A percentile compares a stretch with the other conserved stretches of the same genome.
Evolutionary conservation across 1,139 yeast species (phyloP).

Genomic region (Diutina scorzettiae): DNA sequence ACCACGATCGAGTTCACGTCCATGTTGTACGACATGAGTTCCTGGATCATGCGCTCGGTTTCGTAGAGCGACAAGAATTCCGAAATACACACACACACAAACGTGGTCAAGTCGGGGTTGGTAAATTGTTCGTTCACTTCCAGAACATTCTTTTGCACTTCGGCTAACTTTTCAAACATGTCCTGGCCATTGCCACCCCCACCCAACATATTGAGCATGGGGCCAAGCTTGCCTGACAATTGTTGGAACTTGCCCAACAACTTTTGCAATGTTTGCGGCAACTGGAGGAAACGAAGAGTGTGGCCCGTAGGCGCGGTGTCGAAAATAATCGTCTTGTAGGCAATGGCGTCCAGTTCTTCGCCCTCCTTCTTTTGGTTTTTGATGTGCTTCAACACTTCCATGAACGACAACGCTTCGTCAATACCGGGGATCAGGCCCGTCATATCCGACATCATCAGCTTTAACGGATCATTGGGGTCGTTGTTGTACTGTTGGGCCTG

Average conservation of each 20-base stretch:
- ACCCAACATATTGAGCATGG: constrained; percentile 70
- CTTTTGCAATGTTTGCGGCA: constrained; percentile 85
- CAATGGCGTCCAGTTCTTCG: constrained; percentile 26
- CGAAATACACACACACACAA: constrained; percentile 93
- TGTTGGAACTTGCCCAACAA: constrained; percentile 79
- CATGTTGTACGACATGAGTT: constrained; percentile 84
- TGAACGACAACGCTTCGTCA: constrained; percentile 93
- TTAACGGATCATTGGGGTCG: constrained; percentile 51
- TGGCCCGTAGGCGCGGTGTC: constrained; percentile 99
- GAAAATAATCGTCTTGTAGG: constrained; percentile 80
- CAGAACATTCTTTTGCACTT: constrained; percentile 68
- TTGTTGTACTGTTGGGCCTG: constrained; percentile 43
- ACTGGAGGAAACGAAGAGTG: constrained; percentile 84
- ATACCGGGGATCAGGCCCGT: constrained; percentile 96
- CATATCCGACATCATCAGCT: constrained; percentile 75
- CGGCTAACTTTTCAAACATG: constrained; percentile 69
- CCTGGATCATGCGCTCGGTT: constrained; percentile 95
- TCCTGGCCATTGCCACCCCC: constrained; percentile 56
- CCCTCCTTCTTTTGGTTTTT: constrained; percentile 48
- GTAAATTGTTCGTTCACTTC: constrained; percentile 93
- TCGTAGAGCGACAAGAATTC: constrained; percentile 92
- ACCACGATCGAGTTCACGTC: constrained; percentile 94
- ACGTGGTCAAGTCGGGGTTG: constrained; percentile 90
- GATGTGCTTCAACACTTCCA: constrained; percentile 95
- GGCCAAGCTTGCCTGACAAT: constrained; percentile 79